Percentiles rank a stretch among this genome's conserved stretches.
Evolutionary conservation across 2,329 filamentous ascomycete species (phyloP).

Genomic region (Aspergillus oerlinghausenensis): DNA sequence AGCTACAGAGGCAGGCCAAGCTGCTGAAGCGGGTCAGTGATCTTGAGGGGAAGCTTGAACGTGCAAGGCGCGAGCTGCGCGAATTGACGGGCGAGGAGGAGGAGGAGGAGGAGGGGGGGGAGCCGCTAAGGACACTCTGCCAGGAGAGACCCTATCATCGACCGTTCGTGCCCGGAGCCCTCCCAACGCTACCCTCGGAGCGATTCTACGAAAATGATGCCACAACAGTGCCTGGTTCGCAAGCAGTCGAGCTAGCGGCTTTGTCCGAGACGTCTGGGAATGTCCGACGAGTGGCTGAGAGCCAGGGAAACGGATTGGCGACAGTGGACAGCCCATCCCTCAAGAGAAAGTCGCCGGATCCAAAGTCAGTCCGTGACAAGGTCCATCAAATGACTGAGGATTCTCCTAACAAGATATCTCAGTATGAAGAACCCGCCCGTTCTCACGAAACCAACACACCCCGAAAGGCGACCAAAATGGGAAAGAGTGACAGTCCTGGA

Average conservation of each 20-base stretch:
- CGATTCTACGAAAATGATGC: constrained; percentile 33
- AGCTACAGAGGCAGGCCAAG: constrained; percentile 54
- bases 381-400: background rate
- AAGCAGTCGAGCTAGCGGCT: constrained; percentile 8
- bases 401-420: background rate
- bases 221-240: constrained; percentile 8
- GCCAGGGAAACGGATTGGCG: background rate
- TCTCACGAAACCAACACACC: constrained; percentile 15
- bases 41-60: constrained; percentile 54
- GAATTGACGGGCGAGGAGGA: constrained; percentile 42
- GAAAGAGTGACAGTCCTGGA: constrained; percentile 29
- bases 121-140: constrained; percentile 12
- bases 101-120: too few species aligned
- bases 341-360: constrained; percentile 33
- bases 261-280: constrained; percentile 5
- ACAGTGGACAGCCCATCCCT: constrained; percentile 29
- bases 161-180: constrained; percentile 39
- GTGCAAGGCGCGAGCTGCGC: constrained; percentile 52
- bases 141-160: constrained; percentile 26
- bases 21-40: constrained; percentile 57
- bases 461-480: constrained; percentile 27
- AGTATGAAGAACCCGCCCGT: constrained; percentile 12
- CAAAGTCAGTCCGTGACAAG: constrained; percentile 17
- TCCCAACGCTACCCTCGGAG: constrained; percentile 45
- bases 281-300: background rate